A percentile compares a stretch with the other conserved stretches of the same genome.
phyloP scores from a whole-genome alignment of 495 filamentous ascomycete genomes.

The Amniculicola lignicola region DNA sequence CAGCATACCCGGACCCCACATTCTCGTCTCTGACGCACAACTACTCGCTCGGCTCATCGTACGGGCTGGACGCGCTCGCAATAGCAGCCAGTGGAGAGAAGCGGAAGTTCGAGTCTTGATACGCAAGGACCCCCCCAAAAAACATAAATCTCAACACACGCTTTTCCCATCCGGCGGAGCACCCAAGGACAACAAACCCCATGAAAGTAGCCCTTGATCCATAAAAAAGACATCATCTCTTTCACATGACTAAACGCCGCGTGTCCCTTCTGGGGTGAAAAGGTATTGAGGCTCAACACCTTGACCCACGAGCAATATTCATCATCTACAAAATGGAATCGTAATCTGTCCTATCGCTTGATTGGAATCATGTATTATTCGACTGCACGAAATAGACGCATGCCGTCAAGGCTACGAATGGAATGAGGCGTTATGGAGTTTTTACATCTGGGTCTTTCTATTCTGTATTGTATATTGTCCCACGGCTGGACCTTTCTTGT shows the following conservation, averaged over 20 bases:
- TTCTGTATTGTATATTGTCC: slow-evolving; percentile 6
- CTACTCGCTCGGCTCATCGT: slow-evolving; percentile 20
- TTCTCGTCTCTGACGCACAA: slow-evolving; percentile 14
- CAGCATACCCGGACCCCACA: slow-evolving; percentile 25
- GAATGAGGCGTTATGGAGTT: not conserved
- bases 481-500: slow-evolving; percentile 4
- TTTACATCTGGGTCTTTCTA: not conserved
- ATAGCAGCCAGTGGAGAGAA: slow-evolving; percentile 35
- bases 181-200: too few species aligned
- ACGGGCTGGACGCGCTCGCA: slow-evolving; percentile 35
- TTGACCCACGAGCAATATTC: too few species aligned
- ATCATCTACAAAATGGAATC: too few species aligned
- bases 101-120: slow-evolving; percentile 33
- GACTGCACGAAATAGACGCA: slow-evolving; percentile 35
- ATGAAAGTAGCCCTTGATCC: too few species aligned
- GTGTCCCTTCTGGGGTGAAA: too few species aligned
- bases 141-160: too few species aligned
- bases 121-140: too few species aligned
- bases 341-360: too few species aligned
- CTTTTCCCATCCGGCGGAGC: too few species aligned
- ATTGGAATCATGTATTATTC: slow-evolving; percentile 15
- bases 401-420: slow-evolving; percentile 37
- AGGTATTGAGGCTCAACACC: too few species aligned
- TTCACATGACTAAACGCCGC: too few species aligned
- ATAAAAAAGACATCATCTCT: too few species aligned